These are phyloP conservation scores for Boletus rubropictus DNA, from an alignment of 768 basidiomycete species.

Conservation along the genomic window DNA sequence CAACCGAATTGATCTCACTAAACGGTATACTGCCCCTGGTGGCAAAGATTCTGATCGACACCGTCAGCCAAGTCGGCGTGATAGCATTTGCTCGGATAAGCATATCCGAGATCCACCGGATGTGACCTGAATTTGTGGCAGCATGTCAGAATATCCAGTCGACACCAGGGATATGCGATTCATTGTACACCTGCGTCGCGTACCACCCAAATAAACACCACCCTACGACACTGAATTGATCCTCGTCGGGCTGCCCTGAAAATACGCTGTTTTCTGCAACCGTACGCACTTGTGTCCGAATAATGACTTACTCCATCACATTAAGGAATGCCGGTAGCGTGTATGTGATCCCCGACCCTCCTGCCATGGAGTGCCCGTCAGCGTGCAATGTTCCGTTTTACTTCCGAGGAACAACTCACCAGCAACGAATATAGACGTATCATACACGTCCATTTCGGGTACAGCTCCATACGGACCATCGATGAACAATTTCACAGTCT, in stretches of 20 bases:
- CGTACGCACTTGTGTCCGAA: too few species aligned
- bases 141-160: neutral
- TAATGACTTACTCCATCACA: slow-evolving; percentile 37
- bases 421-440: slow-evolving; percentile 45
- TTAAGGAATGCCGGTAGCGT: slow-evolving; percentile 41
- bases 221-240: slow-evolving; percentile 26
- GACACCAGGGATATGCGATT: neutral
- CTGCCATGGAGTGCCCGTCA: too few species aligned
- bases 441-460: slow-evolving; percentile 37
- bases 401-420: too few species aligned
- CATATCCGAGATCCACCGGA: slow-evolving; percentile 42
- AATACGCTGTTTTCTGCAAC: neutral
- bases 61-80: slow-evolving; percentile 26
- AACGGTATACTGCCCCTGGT: slow-evolving; percentile 24
- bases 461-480: slow-evolving; percentile 56
- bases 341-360: slow-evolving; percentile 47
- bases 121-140: slow-evolving; percentile 25
- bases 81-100: slow-evolving; percentile 31
- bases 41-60: slow-evolving; percentile 39
- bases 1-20: slow-evolving; percentile 11
- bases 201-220: slow-evolving; percentile 49
- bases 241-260: slow-evolving; percentile 21
- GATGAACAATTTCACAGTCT: slow-evolving; percentile 41
- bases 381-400: too few species aligned
- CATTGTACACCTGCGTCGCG: slow-evolving; percentile 41